Evolutionary conservation across 257 asterid genomes (phyloP).

Genomic region (Jasminum sambac): DNA sequence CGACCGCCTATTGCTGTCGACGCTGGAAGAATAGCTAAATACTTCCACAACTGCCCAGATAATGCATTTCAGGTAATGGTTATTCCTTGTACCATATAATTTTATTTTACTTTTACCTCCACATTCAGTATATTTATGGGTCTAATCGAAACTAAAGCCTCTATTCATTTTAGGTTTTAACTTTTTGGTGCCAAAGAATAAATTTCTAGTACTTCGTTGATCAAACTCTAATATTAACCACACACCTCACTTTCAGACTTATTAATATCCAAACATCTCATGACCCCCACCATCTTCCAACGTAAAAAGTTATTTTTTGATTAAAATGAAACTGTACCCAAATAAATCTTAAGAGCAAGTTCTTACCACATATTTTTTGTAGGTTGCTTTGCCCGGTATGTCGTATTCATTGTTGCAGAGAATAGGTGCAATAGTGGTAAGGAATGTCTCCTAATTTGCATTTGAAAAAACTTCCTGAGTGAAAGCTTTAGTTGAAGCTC

Average conservation of each 20-base stretch:
- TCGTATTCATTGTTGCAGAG: slow-evolving; percentile 14
- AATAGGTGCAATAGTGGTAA: slow-evolving; percentile 17
- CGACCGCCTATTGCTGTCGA: slow-evolving; percentile 43
- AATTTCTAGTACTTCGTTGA: too few relatives aligned
- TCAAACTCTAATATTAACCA: too few relatives aligned
- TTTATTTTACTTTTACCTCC: neutral
- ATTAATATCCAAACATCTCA: too few relatives aligned
- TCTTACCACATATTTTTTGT: neutral
- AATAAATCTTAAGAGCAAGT: neutral
- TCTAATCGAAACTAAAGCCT: neutral
- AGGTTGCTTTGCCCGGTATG: slow-evolving; percentile 15
- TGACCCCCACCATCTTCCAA: too few relatives aligned
- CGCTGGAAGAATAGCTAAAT: slow-evolving; percentile 48
- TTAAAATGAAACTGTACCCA: too few relatives aligned
- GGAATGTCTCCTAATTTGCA: neutral
- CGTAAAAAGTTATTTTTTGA: too few relatives aligned
- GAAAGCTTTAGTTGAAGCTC: slow-evolving; percentile 1
- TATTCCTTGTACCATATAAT: neutral
- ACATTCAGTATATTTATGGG: neutral
- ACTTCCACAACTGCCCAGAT: slow-evolving; percentile 49
- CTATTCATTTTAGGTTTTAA: too few relatives aligned
- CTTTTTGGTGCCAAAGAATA: too few relatives aligned
- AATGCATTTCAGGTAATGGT: slow-evolving; percentile 53
- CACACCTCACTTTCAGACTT: too few relatives aligned
- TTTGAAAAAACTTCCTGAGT: too few relatives aligned